These are phyloP conservation scores for Ampelocalamus luodianensis DNA, from an alignment of 176 grass and related monocot genomes.

Conservation along the genomic window DNA sequence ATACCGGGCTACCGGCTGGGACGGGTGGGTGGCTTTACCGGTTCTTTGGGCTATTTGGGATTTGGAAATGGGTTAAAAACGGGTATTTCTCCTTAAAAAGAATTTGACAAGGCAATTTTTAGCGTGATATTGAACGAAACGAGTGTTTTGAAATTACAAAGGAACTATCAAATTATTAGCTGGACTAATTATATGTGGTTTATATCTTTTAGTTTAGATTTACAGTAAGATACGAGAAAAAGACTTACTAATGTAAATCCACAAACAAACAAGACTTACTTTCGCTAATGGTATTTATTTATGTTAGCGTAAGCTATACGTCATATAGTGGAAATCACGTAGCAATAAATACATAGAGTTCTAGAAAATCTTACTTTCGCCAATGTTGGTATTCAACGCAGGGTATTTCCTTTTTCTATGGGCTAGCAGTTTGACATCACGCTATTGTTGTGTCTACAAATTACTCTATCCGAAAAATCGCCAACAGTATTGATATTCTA, in stretches of 20 bases:
- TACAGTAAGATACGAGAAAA: background rate
- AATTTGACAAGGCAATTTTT: background rate
- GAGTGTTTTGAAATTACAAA: no score
- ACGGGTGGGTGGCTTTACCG: conserved; percentile 7
- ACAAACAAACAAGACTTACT: no score
- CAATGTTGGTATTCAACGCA: no score
- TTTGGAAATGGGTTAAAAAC: background rate
- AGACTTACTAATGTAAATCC: background rate
- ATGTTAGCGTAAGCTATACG: no score
- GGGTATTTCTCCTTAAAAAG: background rate
- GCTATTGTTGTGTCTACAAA: background rate
- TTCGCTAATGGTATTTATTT: no score
- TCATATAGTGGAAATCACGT: no score
- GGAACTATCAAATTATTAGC: background rate
- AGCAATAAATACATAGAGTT: no score
- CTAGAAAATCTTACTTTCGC: no score
- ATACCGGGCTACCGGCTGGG: conserved; percentile 38
- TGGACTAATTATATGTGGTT: background rate
- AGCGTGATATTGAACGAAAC: background rate
- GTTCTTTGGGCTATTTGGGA: background rate
- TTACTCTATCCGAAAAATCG: background rate
- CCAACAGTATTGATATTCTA: no score
- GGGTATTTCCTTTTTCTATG: no score
- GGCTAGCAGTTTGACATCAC: no score
- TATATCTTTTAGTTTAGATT: background rate